Percentiles rank a stretch among this genome's conserved stretches.
Evolutionary conservation across 495 filamentous ascomycete genomes (phyloP).

Genomic region (Parmelia sp.): DNA sequence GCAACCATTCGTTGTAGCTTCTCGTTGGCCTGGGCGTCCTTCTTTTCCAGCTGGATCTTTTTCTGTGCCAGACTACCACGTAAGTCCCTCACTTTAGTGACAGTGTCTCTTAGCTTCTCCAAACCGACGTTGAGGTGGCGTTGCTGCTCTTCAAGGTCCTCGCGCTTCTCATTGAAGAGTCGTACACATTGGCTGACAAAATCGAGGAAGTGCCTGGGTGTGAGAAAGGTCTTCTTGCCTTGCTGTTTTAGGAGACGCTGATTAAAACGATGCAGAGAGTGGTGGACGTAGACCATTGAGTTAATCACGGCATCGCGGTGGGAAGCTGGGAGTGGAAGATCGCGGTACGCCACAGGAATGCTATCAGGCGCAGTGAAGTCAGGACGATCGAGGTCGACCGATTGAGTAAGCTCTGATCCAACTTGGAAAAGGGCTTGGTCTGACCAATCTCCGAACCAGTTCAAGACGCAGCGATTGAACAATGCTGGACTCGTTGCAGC

Average conservation of each 20-base stretch:
- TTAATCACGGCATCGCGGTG: conserved; percentile 90
- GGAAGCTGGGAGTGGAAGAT: conserved; percentile 73
- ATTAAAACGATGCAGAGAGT: conserved; percentile 88
- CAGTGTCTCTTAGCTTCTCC: conserved; percentile 95
- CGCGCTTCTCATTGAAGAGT: conserved; percentile 95
- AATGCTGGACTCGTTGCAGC: conserved; percentile 94
- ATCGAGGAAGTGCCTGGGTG: conserved; percentile 93
- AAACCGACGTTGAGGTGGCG: conserved; percentile 95
- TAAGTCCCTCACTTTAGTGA: conserved; percentile 93
- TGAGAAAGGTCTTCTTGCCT: conserved; percentile 83
- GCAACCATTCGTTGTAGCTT: conserved; percentile 95
- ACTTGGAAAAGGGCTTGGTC: conserved; percentile 99
- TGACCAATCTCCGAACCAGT: conserved; percentile 99
- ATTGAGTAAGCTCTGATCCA: conserved; percentile 88
- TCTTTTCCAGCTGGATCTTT: conserved; percentile 84
- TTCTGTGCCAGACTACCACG: conserved; percentile 86
- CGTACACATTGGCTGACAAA: conserved; percentile 98
- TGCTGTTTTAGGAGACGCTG: conserved; percentile 83
- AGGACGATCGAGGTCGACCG: conserved; percentile 83
- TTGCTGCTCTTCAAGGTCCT: conserved; percentile 97
- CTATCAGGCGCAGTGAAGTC: conserved; percentile 83
- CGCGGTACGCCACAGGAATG: conserved; percentile 84
- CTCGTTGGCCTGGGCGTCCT: conserved; percentile 92
- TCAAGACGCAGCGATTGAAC: conserved; percentile 98
- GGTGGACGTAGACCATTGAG: conserved; percentile 97